Evolutionary conservation across 345 rosid species (phyloP).

Genomic region (Salix dunnii): DNA sequence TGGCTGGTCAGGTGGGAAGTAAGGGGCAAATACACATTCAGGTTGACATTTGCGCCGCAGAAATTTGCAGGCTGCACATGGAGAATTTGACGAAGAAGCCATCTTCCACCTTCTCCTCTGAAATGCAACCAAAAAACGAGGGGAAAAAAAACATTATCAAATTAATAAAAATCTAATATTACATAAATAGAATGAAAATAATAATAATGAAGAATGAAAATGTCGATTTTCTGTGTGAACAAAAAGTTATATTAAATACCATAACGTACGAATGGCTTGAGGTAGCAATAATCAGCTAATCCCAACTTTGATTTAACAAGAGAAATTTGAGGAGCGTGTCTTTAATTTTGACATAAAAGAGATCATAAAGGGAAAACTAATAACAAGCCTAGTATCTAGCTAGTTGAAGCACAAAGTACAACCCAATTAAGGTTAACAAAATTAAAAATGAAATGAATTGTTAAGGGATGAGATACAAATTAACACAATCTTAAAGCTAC

Average conservation of each 20-base stretch:
- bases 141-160: not conserved
- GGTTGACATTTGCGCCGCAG: slow-evolving; percentile 29
- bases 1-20: slow-evolving; percentile 34
- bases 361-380: not conserved
- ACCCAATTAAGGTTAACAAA: not conserved
- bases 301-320: not conserved
- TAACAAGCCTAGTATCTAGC: not conserved
- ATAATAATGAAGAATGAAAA: not conserved
- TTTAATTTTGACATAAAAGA: not conserved
- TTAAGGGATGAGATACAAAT: not conserved
- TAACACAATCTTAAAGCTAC: not conserved
- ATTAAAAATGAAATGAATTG: not conserved
- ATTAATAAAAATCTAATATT: not conserved
- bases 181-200: not conserved
- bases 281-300: not conserved
- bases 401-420: not conserved
- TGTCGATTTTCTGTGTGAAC: not conserved
- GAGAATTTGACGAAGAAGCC: slow-evolving; percentile 30
- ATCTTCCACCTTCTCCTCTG: slow-evolving; percentile 14
- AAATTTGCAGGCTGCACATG: slow-evolving; percentile 34
- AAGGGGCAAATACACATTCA: slow-evolving; percentile 29
- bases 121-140: not conserved
- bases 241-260: not conserved
- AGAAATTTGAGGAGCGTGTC: not conserved
- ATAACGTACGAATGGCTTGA: not conserved